Evolutionary conservation across 2,329 filamentous ascomycete species (phyloP).

Genomic region (Aschersonia sp.): DNA sequence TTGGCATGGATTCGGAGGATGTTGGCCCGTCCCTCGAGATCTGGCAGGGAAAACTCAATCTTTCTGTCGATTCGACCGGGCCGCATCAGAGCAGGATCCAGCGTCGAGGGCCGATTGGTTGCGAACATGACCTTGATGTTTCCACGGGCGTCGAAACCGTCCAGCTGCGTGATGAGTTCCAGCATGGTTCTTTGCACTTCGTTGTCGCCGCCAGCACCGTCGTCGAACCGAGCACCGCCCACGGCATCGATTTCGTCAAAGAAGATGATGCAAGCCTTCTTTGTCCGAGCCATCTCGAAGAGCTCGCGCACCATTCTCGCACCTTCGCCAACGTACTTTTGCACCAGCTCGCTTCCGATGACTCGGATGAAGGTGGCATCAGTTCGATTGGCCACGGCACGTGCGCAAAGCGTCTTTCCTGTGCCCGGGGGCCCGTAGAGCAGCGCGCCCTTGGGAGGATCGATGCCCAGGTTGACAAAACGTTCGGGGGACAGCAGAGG

Average conservation of each 20-base stretch:
- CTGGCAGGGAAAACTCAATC: slow-evolving; percentile 95
- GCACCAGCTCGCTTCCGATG: slow-evolving; percentile 92
- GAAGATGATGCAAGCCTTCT: slow-evolving; percentile 99
- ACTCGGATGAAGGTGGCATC: slow-evolving; percentile 98
- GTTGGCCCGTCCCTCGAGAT: slow-evolving; percentile 93
- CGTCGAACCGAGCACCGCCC: slow-evolving; percentile 89
- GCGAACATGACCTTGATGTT: slow-evolving; percentile 99
- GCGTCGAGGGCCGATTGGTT: slow-evolving; percentile 87
- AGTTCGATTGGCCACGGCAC: slow-evolving; percentile 93
- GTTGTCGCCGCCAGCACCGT: slow-evolving; percentile 92
- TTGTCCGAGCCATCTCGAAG: slow-evolving; percentile 98
- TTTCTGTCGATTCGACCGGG: slow-evolving; percentile 96
- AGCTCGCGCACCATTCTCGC: slow-evolving; percentile 97
- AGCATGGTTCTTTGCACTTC: slow-evolving; percentile 97
- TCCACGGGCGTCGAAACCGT: slow-evolving; percentile 89
- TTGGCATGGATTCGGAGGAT: slow-evolving; percentile 97
- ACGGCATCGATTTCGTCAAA: slow-evolving; percentile 91
- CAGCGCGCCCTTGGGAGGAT: slow-evolving; percentile 92
- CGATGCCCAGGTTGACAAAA: slow-evolving; percentile 97
- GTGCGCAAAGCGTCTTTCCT: slow-evolving; percentile 95
- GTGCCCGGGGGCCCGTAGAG: slow-evolving; percentile 95
- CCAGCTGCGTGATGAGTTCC: slow-evolving; percentile 91
- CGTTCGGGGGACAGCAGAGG: slow-evolving; percentile 89
- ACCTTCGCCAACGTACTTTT: slow-evolving; percentile 98
- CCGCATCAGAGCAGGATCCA: slow-evolving; percentile 94